Base-by-base conservation (phyloP, 495 filamentous ascomycete species). In the Aspergillus leporis region DNA sequence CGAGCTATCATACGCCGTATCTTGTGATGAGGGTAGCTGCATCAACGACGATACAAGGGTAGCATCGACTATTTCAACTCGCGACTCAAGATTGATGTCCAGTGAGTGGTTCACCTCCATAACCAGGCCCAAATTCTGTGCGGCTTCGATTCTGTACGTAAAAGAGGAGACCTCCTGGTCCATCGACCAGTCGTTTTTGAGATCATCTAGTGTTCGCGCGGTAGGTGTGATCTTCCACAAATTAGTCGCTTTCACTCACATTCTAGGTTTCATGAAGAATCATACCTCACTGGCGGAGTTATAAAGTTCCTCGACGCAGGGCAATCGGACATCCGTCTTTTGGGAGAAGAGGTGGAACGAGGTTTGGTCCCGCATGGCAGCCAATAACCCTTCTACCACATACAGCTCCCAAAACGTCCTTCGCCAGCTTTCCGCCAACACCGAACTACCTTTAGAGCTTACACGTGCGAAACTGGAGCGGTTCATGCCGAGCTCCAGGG, bases 391-490 rank as follows among this genome's bases (percentile, higher is more conserved):
- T 57, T 92, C 89, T 3, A 88, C 80, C 47, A 90, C 82, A 67
- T 85, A 92, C 40, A 94, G 70, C 63, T 92, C 89, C 90, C 90
- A 94, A 85, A 88, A 93, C 10, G 90, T 93, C 50, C 90, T 75
- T 19, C 90, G 78, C 86, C 87, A 91, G 71, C 87, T 87, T 66
- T 94, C 90, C 22, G 82, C 85, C n/a, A 87, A 51, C 9, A 87
- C 67, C 4, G 73, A 66, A 40, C 81, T 73, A 8, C 75, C 73
- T 54, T 79, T 56, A 2, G 74, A 61, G 16, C 62, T 28, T 25
- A 55, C 22, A 18, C 16, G 14, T 4, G 77, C 73, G 57, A 82
- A 86, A 3, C 65, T 53, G 38, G 68, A 67, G 49, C 78, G 79
- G 65, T 92, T 82, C 78, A 94, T 81, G 1, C 87, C 84, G 22